Evolutionary conservation across 1,284 basidiomycete species (phyloP).

Genomic region (Anthracocystis walkeri): DNA sequence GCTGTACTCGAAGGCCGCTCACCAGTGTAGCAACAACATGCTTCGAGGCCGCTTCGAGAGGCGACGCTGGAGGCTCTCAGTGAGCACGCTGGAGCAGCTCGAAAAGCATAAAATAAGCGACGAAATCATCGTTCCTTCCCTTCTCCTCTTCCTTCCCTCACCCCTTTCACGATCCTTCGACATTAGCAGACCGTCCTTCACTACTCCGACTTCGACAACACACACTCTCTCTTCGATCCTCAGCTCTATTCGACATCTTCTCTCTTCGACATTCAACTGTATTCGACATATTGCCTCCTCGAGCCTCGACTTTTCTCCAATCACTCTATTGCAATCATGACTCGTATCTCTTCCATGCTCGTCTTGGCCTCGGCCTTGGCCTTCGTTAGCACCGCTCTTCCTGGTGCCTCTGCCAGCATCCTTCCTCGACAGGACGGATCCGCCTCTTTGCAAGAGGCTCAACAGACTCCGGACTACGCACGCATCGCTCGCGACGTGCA

Average conservation of each 20-base stretch:
- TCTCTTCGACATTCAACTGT: no score
- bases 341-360: conserved; percentile 32
- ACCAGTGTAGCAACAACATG: not conserved
- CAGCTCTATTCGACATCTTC: not conserved
- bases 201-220: not conserved
- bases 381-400: conserved; percentile 7
- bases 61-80: not conserved
- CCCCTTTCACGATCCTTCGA: not conserved
- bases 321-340: conserved; percentile 23
- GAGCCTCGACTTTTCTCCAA: no score
- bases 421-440: conserved; percentile 1
- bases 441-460: not conserved
- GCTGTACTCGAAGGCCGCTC: not conserved
- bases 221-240: not conserved
- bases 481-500: no score
- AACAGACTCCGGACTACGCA: no score
- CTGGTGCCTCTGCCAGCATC: conserved; percentile 8
- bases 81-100: not conserved
- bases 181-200: not conserved
- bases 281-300: no score
- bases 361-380: conserved; percentile 15
- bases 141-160: conserved; percentile 3
- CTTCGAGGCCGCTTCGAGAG: not conserved
- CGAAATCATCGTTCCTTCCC: not conserved
- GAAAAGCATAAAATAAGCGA: conserved; percentile 11